These are phyloP conservation scores for Stemphylium lycopersici DNA, from an alignment of 2,329 filamentous ascomycete genomes.

Conservation along the genomic window DNA sequence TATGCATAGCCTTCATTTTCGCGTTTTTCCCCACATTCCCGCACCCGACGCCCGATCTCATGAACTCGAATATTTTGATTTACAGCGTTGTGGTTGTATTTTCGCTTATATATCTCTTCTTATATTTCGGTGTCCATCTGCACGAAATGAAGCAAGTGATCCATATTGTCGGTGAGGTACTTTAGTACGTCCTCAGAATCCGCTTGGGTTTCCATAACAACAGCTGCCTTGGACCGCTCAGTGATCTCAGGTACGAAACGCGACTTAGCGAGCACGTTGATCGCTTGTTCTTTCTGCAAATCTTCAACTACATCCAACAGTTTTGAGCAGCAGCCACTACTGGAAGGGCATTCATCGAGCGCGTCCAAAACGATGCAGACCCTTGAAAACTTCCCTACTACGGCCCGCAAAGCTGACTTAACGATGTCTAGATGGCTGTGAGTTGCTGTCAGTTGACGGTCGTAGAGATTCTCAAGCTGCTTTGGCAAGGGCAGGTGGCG, in stretches of 20 bases:
- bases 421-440: background rate
- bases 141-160: background rate
- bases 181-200: background rate
- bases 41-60: slow-evolving; percentile 39
- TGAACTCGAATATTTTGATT: slow-evolving; percentile 58
- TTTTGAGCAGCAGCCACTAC: slow-evolving; percentile 12
- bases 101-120: slow-evolving; percentile 46
- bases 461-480: background rate
- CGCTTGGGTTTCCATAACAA: background rate
- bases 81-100: slow-evolving; percentile 54
- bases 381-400: slow-evolving; percentile 22
- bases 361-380: slow-evolving; percentile 42
- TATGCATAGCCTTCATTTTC: slow-evolving; percentile 51
- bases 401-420: slow-evolving; percentile 11
- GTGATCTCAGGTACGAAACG: background rate
- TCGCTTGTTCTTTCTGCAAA: slow-evolving; percentile 3
- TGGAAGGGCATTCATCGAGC: slow-evolving; percentile 37
- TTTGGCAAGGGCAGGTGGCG: slow-evolving; percentile 7
- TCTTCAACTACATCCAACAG: slow-evolving; percentile 14
- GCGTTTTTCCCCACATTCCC: slow-evolving; percentile 52
- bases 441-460: background rate
- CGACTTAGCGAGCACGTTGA: background rate
- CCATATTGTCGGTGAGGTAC: background rate
- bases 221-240: background rate
- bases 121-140: background rate